Conservation (phyloP, 2,329 filamentous ascomycete species). For the Leptographium lundbergii region DNA sequence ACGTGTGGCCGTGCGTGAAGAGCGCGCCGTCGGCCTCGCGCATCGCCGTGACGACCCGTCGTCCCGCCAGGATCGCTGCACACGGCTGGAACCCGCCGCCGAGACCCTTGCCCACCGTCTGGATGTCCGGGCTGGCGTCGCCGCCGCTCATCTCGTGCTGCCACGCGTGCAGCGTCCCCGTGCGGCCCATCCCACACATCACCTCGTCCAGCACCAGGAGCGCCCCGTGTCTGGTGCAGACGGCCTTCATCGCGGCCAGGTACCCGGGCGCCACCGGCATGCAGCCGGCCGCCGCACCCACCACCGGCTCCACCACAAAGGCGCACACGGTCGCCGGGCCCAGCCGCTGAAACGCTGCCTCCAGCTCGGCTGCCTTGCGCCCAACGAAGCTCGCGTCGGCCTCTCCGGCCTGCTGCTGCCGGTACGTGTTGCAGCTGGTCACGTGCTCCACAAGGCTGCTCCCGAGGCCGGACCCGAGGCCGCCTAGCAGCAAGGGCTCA, state of each 20-base stretch:
- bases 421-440: slow-evolving; percentile 54
- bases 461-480: slow-evolving; percentile 17
- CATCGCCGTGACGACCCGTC: slow-evolving; percentile 33
- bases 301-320: slow-evolving; percentile 55
- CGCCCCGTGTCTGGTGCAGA: slow-evolving; percentile 59
- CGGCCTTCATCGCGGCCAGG: slow-evolving; percentile 49
- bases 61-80: slow-evolving; percentile 45
- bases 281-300: slow-evolving; percentile 58
- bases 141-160: slow-evolving; percentile 34
- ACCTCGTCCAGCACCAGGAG: slow-evolving; percentile 71
- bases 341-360: slow-evolving; percentile 46
- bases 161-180: slow-evolving; percentile 49
- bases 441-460: slow-evolving; percentile 35
- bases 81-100: slow-evolving; percentile 51
- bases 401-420: slow-evolving; percentile 29
- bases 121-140: slow-evolving; percentile 42
- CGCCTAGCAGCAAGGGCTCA: slow-evolving; percentile 37
- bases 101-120: slow-evolving; percentile 53
- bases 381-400: slow-evolving; percentile 41
- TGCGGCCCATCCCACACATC: slow-evolving; percentile 54
- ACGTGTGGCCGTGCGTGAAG: slow-evolving; percentile 44
- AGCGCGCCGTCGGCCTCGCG: slow-evolving; percentile 16
- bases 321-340: slow-evolving; percentile 51
- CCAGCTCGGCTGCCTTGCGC: slow-evolving; percentile 47
- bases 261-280: slow-evolving; percentile 56